Conservation (phyloP, 441 rosid genomes). For the Erodium chrysanthum region DNA sequence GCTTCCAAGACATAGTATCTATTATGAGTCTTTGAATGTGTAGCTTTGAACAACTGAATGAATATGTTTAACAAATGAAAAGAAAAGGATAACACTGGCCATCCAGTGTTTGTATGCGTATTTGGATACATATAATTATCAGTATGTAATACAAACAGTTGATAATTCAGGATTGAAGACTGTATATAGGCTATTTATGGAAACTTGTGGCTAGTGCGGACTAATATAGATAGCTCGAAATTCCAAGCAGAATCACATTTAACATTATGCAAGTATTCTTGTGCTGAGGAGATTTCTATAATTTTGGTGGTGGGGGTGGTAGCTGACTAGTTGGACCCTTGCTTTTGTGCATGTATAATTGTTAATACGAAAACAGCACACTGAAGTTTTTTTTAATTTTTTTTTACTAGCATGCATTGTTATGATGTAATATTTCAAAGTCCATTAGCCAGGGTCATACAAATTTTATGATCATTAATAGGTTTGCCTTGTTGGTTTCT, state of each 20-base stretch:
- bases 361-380: neutral
- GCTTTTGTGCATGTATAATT: neutral
- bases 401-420: neutral
- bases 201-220: neutral
- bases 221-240: neutral
- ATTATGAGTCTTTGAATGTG: too few relatives aligned
- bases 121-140: too few relatives aligned
- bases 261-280: neutral
- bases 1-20: too few relatives aligned
- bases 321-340: neutral
- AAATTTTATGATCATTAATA: neutral
- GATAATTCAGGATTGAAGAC: neutral
- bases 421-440: neutral
- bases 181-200: neutral
- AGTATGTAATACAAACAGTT: neutral
- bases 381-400: neutral
- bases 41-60: too few relatives aligned
- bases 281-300: neutral
- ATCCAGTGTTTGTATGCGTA: too few relatives aligned
- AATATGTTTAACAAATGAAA: too few relatives aligned
- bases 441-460: neutral
- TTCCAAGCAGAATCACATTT: neutral
- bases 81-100: too few relatives aligned
- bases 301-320: neutral
- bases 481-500: conserved; percentile 2